Base-by-base conservation (phyloP, 208 protist genomes). In the Leishmania braziliensis region DNA sequence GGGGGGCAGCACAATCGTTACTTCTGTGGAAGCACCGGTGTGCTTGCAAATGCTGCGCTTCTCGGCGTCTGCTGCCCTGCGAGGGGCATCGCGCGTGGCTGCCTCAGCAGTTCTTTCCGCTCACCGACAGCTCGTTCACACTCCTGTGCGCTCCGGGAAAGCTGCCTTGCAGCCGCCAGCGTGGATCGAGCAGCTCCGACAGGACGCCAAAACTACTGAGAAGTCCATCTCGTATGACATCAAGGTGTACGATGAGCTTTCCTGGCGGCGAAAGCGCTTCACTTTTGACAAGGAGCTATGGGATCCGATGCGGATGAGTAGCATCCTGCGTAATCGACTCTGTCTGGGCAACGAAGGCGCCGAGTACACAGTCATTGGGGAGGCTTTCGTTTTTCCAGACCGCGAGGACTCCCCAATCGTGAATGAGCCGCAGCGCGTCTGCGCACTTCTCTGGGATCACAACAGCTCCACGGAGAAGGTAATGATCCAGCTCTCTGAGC, bases 331-430 rank as follows among this genome's bases (percentile, higher is more conserved):
- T 12, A 86, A 89, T 56, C 85, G 90, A 4, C 85, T 98, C 23
- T 98, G 95, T 76, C 87, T 97, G 43, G 95, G 94, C 9, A 89
- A 89, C 65, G 93, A 95, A 63, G 80, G 91, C 63, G 88, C 89
- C 16, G 92, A 98, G 84, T 98, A 98, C 92, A 96, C 94, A 14
- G 88, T 96, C 65, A 96, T 98, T 80, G 97, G 95, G 65, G 97
- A 98, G 82, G 94, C 92, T 23, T 98, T 97, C 74, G 82, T 91
- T 23, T 98, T 98, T 82, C 90, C 95, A 26, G 95, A 97, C 68
- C 88, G 90, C 43, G 91, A 95, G 83, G 97, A 98, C 82, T 93
- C 93, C 0, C 97, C 97, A 23, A 90, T 98, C 10, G 89, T 98
- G 76, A 98, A 98, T 78, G 90, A 96, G 85, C 95, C 97, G 68